Evolutionary conservation across 345 rosid genomes (phyloP), one percentile per base, ranked within the genome.

Genomic region (Cochlearia excelsa): DNA sequence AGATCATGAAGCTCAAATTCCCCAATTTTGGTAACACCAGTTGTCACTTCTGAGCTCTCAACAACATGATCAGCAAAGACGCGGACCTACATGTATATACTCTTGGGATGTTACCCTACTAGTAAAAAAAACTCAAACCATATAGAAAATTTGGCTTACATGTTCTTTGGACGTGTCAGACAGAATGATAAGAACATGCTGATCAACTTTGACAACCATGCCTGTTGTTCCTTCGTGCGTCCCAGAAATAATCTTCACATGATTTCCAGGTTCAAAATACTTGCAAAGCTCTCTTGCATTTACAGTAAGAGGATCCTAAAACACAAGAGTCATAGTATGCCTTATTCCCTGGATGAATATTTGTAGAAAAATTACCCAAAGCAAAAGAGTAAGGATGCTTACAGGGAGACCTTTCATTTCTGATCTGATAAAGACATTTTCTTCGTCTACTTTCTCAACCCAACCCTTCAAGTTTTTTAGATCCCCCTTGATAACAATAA

Each of bases 391-490:
- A 8, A 33, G 46, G 61, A 69, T 66, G 66, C 90, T 85, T 84
- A 93, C 97, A 54, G 94, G 94, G 71, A 93, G 95, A 65, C 78
- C 99, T 78, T 89, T 83, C 88, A 83, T 73, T 77, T 82, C 95
- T 45, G 97, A 88, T 70, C 81, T 81, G 66, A 93, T 84, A 69
- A 83, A 85, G 26, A 89, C 94, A 78, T 79, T 89, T 63, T 89
- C 94, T 80, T 93, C 97, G 68, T 93, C 99, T 38, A 89, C 99
- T 75, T 93, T 93, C 84, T 93, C 97, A 55, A 89, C 95, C 97
- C 97, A 82, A 56, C 99, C 99, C 78, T 93, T 89, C 53, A 93
- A 79, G 71, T 81, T 87, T 75, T 84, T 93, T 4, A 93, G 78
- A 78, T 93, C 99, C 27, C 99, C 97, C 78, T 87, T 93, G 75